These are phyloP conservation scores for Phytopythium vexans DNA, from an alignment of 352 stramenopile genomes.

Conservation along the genomic window DNA sequence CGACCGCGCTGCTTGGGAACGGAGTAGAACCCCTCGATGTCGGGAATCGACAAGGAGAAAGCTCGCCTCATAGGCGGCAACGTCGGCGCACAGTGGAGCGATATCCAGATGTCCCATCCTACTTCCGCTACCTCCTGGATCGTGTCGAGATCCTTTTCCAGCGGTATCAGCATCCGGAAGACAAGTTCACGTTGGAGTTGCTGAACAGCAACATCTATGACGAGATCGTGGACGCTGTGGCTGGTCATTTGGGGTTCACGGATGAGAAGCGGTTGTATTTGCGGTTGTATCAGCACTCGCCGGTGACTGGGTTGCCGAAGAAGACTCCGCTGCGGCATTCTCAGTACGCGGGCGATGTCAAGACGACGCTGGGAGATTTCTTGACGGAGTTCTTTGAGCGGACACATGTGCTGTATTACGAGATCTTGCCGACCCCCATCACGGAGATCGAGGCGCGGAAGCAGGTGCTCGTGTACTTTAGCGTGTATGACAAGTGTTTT, in stretches of 20 bases:
- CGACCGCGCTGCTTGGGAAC: constrained; percentile 12
- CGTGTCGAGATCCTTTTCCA: constrained; percentile 75
- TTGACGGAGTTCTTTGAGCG: constrained; percentile 72
- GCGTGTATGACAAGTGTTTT: constrained; percentile 76
- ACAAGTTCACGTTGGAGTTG: constrained; percentile 48
- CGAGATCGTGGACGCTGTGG: constrained; percentile 65
- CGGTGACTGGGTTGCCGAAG: constrained; percentile 58
- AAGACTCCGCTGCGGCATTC: constrained; percentile 65
- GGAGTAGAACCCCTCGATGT: background rate
- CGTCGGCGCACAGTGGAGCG: constrained; percentile 14
- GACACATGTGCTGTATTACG: constrained; percentile 69
- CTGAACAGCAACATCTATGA: constrained; percentile 75
- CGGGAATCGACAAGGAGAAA: background rate
- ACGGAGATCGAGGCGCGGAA: constrained; percentile 87
- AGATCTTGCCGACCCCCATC: constrained; percentile 69
- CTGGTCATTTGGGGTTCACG: constrained; percentile 32
- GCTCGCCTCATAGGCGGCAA: constrained; percentile 7
- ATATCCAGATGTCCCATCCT: constrained; percentile 71
- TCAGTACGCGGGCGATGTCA: constrained; percentile 48
- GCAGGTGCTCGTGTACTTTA: constrained; percentile 69
- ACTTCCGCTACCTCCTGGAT: constrained; percentile 84
- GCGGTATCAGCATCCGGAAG: constrained; percentile 40
- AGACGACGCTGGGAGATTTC: constrained; percentile 69
- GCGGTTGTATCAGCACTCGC: constrained; percentile 82
- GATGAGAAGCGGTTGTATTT: constrained; percentile 49